phyloP scores from a whole-genome alignment of 73 alveolate species.

The Tetrahymena thermophila region DNA sequence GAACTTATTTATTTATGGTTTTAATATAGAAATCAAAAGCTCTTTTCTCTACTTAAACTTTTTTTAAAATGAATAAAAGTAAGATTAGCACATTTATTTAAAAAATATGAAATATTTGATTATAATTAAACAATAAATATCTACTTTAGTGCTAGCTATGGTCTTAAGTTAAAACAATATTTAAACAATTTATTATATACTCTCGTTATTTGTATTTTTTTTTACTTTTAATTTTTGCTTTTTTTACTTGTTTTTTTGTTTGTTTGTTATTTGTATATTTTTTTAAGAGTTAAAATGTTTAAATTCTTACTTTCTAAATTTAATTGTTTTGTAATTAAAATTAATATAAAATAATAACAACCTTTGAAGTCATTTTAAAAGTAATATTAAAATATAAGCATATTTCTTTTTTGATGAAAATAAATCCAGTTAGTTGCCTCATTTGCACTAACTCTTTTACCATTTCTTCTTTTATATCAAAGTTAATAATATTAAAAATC shows the following conservation, averaged over 20 bases:
- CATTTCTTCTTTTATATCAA: not conserved
- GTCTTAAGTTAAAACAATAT: not conserved
- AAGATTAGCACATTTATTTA: not conserved
- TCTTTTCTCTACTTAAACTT: not conserved
- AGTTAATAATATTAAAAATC: not conserved
- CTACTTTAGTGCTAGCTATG: not conserved
- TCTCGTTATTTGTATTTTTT: not conserved
- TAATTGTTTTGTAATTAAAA: not conserved
- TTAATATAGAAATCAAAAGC: too few species aligned
- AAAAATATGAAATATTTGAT: too few species aligned
- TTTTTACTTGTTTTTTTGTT: not conserved
- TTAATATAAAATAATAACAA: not conserved
- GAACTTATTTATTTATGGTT: not conserved
- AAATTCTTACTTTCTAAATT: not conserved
- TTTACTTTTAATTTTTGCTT: not conserved
- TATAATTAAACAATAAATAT: too few species aligned
- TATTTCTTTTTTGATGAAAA: not conserved
- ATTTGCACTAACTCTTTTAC: not conserved
- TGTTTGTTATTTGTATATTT: not conserved
- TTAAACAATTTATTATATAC: not conserved
- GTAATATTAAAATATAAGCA: not conserved
- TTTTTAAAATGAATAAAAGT: not conserved
- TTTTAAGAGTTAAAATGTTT: not conserved
- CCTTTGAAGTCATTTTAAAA: not conserved
- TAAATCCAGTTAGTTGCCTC: not conserved